Evolutionary conservation across 1,284 basidiomycete genomes (phyloP).

Genomic region (Apiotrichum veenhuisii): DNA sequence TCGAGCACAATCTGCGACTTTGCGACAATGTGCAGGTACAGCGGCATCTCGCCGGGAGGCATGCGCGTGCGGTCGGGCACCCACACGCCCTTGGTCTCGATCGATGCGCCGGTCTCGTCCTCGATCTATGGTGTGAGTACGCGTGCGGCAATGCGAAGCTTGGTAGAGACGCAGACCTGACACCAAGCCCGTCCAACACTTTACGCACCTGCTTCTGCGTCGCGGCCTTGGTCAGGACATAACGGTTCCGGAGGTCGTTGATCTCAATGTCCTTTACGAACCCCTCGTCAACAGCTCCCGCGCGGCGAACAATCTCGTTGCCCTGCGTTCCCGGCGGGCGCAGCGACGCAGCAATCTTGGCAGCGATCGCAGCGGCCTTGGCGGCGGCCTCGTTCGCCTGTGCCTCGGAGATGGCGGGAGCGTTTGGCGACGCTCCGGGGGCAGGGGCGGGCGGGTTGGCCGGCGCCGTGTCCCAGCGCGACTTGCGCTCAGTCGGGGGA

Average conservation of each 20-base stretch:
- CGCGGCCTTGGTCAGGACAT: conserved; percentile 87
- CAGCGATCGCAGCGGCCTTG: conserved; percentile 63
- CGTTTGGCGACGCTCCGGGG: conserved; percentile 39
- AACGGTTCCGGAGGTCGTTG: conserved; percentile 93
- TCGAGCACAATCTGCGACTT: conserved; percentile 73
- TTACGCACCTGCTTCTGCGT: conserved; percentile 80
- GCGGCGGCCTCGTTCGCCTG: conserved; percentile 66
- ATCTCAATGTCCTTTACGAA: conserved; percentile 93
- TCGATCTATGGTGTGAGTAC: conserved; percentile 61
- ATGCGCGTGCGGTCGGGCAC: conserved; percentile 86
- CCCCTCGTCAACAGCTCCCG: conserved; percentile 68
- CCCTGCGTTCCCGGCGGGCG: conserved; percentile 40
- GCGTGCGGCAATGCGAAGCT: no score
- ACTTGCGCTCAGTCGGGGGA: conserved; percentile 16
- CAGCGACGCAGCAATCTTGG: conserved; percentile 85
- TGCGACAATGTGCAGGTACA: conserved; percentile 91
- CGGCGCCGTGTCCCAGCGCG: conserved; percentile 31
- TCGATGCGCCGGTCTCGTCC: conserved; percentile 81
- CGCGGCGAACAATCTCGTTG: conserved; percentile 57
- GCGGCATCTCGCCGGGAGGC: conserved; percentile 83
- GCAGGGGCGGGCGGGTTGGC: conserved; percentile 54
- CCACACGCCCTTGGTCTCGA: conserved; percentile 90
- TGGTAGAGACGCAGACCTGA: no score
- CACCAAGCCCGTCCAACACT: neutral
- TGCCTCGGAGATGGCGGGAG: conserved; percentile 44